A percentile compares a stretch with the other conserved stretches of the same genome.
These are phyloP conservation scores for Fusarium phyllophilum DNA, from an alignment of 2,329 filamentous ascomycete species.

Conservation along the genomic window DNA sequence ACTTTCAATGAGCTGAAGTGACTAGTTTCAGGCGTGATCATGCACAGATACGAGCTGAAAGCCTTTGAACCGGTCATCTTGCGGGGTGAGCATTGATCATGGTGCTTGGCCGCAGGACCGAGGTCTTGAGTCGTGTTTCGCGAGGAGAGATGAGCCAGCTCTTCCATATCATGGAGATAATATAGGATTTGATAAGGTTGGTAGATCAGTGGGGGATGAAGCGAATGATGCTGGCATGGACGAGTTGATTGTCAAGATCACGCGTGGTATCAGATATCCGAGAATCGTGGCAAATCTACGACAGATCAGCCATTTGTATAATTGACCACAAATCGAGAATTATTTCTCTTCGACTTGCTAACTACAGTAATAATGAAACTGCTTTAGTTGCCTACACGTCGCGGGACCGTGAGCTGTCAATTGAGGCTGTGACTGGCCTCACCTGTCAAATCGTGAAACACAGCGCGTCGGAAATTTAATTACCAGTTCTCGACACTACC, in stretches of 20 bases:
- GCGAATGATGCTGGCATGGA: background rate
- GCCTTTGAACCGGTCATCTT: no score
- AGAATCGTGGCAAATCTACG: background rate
- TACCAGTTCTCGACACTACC: background rate
- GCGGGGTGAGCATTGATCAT: constrained; percentile 4
- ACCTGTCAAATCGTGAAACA: constrained; percentile 1
- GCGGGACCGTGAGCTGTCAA: background rate
- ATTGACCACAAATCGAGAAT: background rate
- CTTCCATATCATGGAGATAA: background rate
- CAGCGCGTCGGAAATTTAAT: background rate
- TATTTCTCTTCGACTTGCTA: background rate
- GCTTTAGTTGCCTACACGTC: no score
- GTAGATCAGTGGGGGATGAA: constrained; percentile 8
- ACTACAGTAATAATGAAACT: background rate
- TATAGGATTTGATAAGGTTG: background rate
- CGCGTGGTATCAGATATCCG: background rate
- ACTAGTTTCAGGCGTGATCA: constrained; percentile 6
- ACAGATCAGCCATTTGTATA: background rate
- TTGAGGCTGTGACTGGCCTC: constrained; percentile 7
- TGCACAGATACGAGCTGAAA: constrained; percentile 2
- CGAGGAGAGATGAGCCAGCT: background rate
- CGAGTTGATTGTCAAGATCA: background rate
- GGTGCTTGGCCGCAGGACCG: constrained; percentile 7
- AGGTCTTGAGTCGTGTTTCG: background rate
- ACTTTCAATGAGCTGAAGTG: background rate